Evolutionary conservation across 257 asterid species (phyloP), one percentile per base, ranked within the genome.

Genomic region (Nemophila menziesii): DNA sequence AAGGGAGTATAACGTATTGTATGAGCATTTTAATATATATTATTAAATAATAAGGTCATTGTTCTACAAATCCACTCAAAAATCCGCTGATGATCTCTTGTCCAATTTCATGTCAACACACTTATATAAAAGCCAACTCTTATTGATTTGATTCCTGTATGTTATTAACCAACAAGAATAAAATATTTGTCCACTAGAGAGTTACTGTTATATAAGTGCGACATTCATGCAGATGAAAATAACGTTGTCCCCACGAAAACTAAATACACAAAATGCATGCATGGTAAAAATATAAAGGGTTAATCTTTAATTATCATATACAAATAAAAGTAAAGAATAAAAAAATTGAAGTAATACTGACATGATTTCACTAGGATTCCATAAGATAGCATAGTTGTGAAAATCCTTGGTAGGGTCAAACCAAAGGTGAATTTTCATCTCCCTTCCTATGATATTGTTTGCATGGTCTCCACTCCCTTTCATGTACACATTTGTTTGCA

Each of bases 391-490:
- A 56, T 86, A 86, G 51, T 82, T 55, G 77, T 86, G 96, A 42
- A 63, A 86, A 52, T 44, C 79, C 39, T 51, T 16, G 0, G 93
- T 82, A 16, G 96, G 96, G 46, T 86, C 94, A 34, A 82, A 86
- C 96, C 94, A 82, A 10, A 86, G 94, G 54, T 82, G 80, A 63
- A 82, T 76, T 39, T 51, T 72, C 76, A 82, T 73, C 59, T 82
- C 96, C 48, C 96, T 49, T 2, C 94, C 96, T 4, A 86, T 68
- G 12, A 81, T 60, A 37, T 62, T 72, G 4, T 90, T 90, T n/a
- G n/a, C n/a, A n/a, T n/a, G n/a, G 55, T 86, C 94, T 4, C 94
- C 93, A 65, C 86, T 79, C 21, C 94, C 94, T 72, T 71, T 67
- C 4, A 76, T 58, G 65, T 73, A 86, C 16, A 86, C 94, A 54